These are phyloP conservation scores for Plasmopara viticola DNA, from an alignment of 352 stramenopile species.

Conservation along the genomic window DNA sequence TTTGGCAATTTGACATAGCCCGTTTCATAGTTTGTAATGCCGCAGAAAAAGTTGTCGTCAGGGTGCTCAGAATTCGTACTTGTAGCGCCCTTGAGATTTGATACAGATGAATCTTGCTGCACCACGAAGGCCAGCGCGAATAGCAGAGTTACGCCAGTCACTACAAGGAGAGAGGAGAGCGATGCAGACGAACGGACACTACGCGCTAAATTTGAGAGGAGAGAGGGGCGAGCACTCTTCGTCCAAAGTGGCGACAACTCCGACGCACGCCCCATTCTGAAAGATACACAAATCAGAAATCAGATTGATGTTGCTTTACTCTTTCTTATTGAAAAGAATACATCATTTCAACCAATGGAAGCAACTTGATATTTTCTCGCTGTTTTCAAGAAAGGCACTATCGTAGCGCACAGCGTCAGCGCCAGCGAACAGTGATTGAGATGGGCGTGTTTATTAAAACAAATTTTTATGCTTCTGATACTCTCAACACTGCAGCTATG, in stretches of 20 bases:
- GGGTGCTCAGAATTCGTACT: constrained; percentile 10
- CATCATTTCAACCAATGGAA: no score
- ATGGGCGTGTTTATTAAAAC: no score
- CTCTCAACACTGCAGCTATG: no score
- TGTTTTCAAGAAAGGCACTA: no score
- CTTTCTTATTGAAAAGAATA: no score
- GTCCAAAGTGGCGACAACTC: constrained; percentile 31
- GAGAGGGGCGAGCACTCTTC: background rate
- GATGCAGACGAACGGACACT: background rate
- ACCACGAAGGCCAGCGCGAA: constrained; percentile 29
- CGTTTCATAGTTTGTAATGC: constrained; percentile 31
- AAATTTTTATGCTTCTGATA: no score
- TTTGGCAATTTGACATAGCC: constrained; percentile 51
- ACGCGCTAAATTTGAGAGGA: background rate
- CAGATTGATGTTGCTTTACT: background rate
- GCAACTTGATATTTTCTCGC: no score
- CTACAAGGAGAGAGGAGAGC: constrained; percentile 16
- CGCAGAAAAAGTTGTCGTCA: constrained; percentile 30
- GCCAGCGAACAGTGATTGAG: no score
- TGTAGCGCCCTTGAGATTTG: constrained; percentile 19
- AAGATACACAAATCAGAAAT: constrained; percentile 4
- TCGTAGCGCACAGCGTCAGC: no score
- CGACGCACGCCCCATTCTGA: constrained; percentile 19
- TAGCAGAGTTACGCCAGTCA: constrained; percentile 25
- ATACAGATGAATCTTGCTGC: constrained; percentile 18